Evolutionary conservation across 495 filamentous ascomycete species (phyloP), one percentile per base, ranked within the genome.

Genomic region (Pyronema domesticum): DNA sequence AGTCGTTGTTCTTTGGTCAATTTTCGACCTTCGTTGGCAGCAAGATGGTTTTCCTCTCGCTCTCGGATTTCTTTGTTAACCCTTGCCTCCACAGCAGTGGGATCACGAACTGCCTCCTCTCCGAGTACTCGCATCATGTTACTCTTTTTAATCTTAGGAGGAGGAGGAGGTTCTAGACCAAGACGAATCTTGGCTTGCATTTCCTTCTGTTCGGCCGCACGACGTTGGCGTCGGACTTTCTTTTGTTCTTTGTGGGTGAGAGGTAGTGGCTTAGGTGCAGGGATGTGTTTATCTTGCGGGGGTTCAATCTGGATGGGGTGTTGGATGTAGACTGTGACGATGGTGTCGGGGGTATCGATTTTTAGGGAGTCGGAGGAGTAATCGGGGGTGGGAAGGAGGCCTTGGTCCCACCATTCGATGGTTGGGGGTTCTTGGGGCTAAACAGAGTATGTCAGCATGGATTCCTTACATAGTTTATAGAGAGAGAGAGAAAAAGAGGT

Each of bases 341-440:
- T 89, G 17, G 81, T 82, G 62, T 95, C 88, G 15, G 77, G 69
- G 0, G 80, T 78, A 36, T 81, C 74, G 51, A 96, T 77, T 65
- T 91, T 91, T 48, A 94, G 71, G 1, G 71, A 72, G 45, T 73
- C 71, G 11, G 79, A 72, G 8, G 77, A 68, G 57, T 91, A 75
- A 53, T 74, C 74, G 37, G 75, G 74, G 14, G 80, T 84, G 42
- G 80, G 75, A 19, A 95, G 74, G 6, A 96, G 69, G 1, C 77
- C 81, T 69, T 95, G 88, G 60, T 99, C 91, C 93, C 93, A 96
- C 93, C 93, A 99, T 68, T 99, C 91, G 40, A 95, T 74, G 15
- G 83, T 81, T 7, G 93, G 89, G 0, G 91, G 89, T 33, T 75
- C 76, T 56, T 85, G 80, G n/a, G 54, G 63, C 58, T 65, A 35